Conservation (phyloP, 2,329 filamentous ascomycete species). For the Bipolaris bicolor region DNA sequence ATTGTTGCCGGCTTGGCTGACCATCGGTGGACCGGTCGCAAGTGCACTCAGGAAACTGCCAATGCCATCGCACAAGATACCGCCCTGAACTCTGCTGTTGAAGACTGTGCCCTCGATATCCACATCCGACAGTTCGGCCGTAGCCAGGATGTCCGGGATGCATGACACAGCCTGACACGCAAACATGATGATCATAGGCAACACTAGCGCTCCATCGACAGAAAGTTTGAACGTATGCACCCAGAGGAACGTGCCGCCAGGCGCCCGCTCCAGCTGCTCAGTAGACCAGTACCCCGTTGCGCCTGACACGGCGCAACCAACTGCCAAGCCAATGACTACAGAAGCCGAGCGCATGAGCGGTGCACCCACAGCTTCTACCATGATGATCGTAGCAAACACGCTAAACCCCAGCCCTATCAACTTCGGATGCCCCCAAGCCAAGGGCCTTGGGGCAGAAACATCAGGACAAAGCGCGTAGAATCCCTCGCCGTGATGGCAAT, state of each 20-base stretch:
- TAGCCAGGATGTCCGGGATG: conserved; percentile 46
- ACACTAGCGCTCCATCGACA: conserved; percentile 35
- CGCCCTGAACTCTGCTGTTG: conserved; percentile 36
- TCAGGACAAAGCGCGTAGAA: conserved; percentile 37
- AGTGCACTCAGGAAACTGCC: conserved; percentile 38
- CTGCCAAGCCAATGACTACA: conserved; percentile 34
- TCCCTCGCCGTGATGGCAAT: conserved; percentile 35
- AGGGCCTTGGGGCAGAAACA: conserved; percentile 27
- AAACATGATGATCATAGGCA: conserved; percentile 40
- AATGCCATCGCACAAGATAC: conserved; percentile 37
- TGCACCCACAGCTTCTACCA: conserved; percentile 36
- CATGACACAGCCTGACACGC: conserved; percentile 41
- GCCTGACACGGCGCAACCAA: conserved; percentile 37
- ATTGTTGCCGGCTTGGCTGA: conserved; percentile 38
- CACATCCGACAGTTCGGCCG: conserved; percentile 34
- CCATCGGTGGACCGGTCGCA: conserved; percentile 37
- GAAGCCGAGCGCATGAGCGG: conserved; percentile 39
- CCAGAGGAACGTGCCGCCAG: conserved; percentile 34
- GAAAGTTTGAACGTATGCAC: conserved; percentile 38
- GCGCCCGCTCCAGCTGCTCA: conserved; percentile 25
- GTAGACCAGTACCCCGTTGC: conserved; percentile 37
- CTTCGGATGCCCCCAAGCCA: conserved; percentile 42
- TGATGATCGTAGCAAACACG: conserved; percentile 37
- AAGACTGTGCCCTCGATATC: conserved; percentile 38
- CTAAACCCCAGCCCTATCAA: conserved; percentile 38